These are phyloP conservation scores for Sclerotinia spermophila DNA, from an alignment of 2,329 filamentous ascomycete species.

Conservation along the genomic window DNA sequence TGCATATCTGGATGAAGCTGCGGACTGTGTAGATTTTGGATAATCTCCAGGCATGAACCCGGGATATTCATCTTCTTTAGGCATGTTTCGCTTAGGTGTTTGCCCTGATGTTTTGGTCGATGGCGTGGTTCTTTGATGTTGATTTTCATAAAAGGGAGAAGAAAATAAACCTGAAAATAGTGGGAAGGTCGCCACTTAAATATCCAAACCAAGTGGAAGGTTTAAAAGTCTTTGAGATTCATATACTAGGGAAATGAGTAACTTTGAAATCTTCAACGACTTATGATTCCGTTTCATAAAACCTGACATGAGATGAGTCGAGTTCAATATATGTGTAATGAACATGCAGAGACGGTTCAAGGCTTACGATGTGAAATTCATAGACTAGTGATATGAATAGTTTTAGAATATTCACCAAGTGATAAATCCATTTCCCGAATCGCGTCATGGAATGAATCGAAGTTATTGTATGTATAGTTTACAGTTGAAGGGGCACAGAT, in stretches of 20 bases:
- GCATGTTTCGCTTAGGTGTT: not conserved
- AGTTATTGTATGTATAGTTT: not conserved
- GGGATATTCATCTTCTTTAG: not conserved
- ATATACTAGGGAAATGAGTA: not conserved
- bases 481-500: not conserved
- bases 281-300: not conserved
- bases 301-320: not conserved
- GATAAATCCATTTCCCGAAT: not conserved
- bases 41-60: not conserved
- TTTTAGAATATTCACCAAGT: not conserved
- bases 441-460: not conserved
- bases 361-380: not conserved
- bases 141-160: too few relatives aligned
- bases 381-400: not conserved
- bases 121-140: not conserved
- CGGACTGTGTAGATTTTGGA: not conserved
- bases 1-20: not conserved
- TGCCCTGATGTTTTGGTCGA: not conserved
- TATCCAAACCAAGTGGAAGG: not conserved
- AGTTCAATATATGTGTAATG: not conserved
- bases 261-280: not conserved
- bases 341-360: not conserved
- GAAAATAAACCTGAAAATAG: not conserved
- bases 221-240: not conserved
- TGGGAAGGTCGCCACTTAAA: not conserved